These are phyloP conservation scores for Tricholomella constricta DNA, from an alignment of 768 basidiomycete genomes.

Conservation along the genomic window DNA sequence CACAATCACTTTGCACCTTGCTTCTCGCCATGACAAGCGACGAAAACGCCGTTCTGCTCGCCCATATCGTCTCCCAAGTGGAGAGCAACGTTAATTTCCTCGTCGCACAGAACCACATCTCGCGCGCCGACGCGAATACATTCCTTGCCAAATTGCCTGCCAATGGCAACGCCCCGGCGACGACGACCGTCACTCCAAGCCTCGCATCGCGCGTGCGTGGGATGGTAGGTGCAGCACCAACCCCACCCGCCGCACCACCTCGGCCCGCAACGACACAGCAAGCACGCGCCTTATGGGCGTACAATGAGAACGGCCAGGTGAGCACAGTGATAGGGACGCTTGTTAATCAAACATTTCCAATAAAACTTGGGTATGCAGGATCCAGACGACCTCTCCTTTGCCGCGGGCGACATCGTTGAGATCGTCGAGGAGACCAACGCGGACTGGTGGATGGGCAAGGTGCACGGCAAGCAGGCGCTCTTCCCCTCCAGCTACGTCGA, in stretches of 20 bases:
- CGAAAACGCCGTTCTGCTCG: constrained; percentile 47
- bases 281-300: constrained; percentile 66
- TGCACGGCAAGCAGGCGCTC: constrained; percentile 66
- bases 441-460: constrained; percentile 85
- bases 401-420: constrained; percentile 74
- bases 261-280: constrained; percentile 26
- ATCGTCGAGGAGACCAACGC: constrained; percentile 77
- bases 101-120: constrained; percentile 54
- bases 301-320: constrained; percentile 61
- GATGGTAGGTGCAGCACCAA: neutral
- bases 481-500: constrained; percentile 81
- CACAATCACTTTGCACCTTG: neutral
- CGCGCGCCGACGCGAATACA: constrained; percentile 46
- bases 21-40: constrained; percentile 3
- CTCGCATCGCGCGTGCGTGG: neutral
- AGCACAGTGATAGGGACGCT: constrained; percentile 16
- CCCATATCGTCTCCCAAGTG: constrained; percentile 60
- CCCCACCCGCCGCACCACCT: constrained; percentile 10
- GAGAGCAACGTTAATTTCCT: constrained; percentile 61
- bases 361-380: constrained; percentile 46
- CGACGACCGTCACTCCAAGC: neutral
- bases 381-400: constrained; percentile 78
- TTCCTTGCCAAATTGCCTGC: constrained; percentile 56
- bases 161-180: constrained; percentile 10
- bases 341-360: neutral